A percentile compares a stretch with the other conserved stretches of the same genome.
Conservation (phyloP, 257 asterid species). For the Nicotiana noctiflora region DNA sequence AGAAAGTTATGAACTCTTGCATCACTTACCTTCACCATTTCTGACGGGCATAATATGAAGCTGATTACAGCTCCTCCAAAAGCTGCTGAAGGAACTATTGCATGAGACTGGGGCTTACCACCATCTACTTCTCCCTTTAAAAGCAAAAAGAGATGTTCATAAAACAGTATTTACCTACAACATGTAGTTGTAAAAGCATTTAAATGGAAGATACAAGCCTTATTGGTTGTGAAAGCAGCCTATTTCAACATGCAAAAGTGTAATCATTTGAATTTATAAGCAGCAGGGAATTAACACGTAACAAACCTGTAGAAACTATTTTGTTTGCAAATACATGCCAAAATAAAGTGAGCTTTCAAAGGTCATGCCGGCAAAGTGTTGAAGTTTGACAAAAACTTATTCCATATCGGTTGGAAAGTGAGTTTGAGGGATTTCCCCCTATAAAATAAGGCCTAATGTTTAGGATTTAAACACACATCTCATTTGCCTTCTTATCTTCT, state of each 20-base stretch:
- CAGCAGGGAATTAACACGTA: background rate
- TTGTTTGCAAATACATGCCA: constrained; percentile 89
- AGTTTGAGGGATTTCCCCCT: no score
- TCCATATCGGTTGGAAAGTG: no score
- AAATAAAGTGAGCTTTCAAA: constrained; percentile 86
- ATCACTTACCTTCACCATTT: constrained; percentile 70
- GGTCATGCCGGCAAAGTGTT: constrained; percentile 93
- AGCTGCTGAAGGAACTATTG: constrained; percentile 67
- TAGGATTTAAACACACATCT: no score
- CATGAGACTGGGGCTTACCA: constrained; percentile 63
- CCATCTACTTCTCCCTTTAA: constrained; percentile 49
- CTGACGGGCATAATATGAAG: constrained; percentile 82
- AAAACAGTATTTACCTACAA: background rate
- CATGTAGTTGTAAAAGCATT: background rate
- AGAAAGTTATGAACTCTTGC: constrained; percentile 5
- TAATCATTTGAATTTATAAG: background rate
- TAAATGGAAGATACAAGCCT: background rate
- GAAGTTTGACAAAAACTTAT: no score
- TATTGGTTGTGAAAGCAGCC: background rate
- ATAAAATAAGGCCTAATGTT: no score
- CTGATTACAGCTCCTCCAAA: constrained; percentile 79
- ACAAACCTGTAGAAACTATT: constrained; percentile 65
- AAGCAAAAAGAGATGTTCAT: constrained; percentile 14
- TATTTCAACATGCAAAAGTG: background rate
- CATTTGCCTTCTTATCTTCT: no score